phyloP scores from a whole-genome alignment of 2,329 filamentous ascomycete genomes.

The Colletotrichum horii region DNA sequence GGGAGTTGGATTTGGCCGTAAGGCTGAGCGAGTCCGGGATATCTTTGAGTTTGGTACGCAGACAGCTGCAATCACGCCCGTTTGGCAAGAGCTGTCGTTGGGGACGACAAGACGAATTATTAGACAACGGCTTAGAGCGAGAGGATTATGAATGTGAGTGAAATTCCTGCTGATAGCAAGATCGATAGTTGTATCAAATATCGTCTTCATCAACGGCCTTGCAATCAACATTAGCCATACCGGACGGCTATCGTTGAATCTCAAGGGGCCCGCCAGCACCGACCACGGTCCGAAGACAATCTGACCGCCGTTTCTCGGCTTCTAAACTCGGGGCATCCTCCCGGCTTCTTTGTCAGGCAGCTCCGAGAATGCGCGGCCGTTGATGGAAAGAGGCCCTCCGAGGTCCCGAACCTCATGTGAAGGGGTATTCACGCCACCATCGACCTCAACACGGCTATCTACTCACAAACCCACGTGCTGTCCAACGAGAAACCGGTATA shows the following conservation, averaged over 20 bases:
- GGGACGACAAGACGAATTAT: background rate
- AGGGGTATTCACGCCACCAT: background rate
- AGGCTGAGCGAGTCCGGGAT: background rate
- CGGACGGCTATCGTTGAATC: background rate
- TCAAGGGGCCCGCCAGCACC: background rate
- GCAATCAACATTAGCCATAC: background rate
- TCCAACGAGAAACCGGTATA: background rate
- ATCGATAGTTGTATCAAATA: background rate
- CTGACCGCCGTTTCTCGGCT: background rate
- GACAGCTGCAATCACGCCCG: background rate
- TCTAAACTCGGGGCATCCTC: background rate
- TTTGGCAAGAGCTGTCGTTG: background rate
- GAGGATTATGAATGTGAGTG: rapidly evolving
- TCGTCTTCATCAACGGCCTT: background rate
- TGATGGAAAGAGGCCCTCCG: background rate
- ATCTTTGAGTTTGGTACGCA: background rate
- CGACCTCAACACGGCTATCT: background rate
- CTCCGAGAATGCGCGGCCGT: background rate
- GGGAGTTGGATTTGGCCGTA: background rate
- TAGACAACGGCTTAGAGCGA: background rate
- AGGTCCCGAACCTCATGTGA: background rate
- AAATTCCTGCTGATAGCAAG: background rate
- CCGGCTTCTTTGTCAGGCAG: background rate
- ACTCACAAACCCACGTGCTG: background rate
- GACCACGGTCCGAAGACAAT: background rate